A percentile compares a stretch with the other conserved stretches of the same genome.
These are phyloP conservation scores for Agapanthus africanus DNA, from an alignment of 106 monocot species.

Conservation along the genomic window DNA sequence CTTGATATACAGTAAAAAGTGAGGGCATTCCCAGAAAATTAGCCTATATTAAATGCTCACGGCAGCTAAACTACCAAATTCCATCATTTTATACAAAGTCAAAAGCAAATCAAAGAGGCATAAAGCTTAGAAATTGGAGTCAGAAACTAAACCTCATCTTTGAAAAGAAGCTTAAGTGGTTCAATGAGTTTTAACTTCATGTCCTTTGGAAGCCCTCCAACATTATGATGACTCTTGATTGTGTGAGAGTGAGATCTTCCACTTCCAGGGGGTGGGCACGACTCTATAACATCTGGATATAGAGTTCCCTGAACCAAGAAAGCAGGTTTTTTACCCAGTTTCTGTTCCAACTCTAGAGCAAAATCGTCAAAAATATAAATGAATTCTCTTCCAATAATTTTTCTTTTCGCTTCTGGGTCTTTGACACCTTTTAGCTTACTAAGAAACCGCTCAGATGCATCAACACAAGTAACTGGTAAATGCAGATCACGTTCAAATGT, in stretches of 20 bases:
- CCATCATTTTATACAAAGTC: background rate
- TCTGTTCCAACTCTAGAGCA: constrained; percentile 60
- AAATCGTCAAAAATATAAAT: constrained; percentile 84
- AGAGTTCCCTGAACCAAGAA: constrained; percentile 94
- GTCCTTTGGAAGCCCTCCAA: constrained; percentile 91
- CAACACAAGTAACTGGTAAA: constrained; percentile 87
- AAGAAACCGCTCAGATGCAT: constrained; percentile 86
- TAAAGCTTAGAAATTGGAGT: background rate
- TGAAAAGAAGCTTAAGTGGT: constrained; percentile 94
- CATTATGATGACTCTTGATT: constrained; percentile 98
- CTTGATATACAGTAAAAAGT: too few relatives aligned
- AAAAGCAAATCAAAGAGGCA: background rate
- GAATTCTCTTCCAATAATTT: constrained; percentile 92
- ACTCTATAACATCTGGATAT: constrained; percentile 98
- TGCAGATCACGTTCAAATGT: constrained; percentile 86
- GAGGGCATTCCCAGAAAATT: too few relatives aligned
- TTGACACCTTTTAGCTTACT: constrained; percentile 75
- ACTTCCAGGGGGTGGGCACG: constrained; percentile 95
- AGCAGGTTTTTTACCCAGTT: constrained; percentile 54
- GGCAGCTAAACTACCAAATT: background rate
- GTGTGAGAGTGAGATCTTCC: constrained; percentile 93
- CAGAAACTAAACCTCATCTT: constrained; percentile 67
- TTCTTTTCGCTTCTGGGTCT: constrained; percentile 90
- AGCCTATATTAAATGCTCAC: background rate
- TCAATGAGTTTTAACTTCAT: constrained; percentile 98